Base-by-base conservation (phyloP, 148 eudicot species). In the Talinum fruticosum region DNA sequence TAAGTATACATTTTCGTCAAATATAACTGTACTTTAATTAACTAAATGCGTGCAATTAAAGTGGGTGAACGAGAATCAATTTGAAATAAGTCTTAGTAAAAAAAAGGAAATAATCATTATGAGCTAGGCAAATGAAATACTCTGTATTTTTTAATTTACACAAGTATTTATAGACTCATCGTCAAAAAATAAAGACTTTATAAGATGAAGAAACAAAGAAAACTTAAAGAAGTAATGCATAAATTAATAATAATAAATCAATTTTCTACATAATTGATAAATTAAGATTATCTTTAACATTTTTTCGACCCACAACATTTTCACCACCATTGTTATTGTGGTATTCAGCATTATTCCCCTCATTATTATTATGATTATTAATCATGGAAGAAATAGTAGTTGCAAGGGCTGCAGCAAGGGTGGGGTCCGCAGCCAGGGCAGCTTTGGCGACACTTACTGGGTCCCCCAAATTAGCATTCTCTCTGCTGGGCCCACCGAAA, bases 341-440 rank as follows among this genome's bases (percentile, higher is more conserved):
- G 64, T 10, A 59, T 59, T 59, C 64, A 57, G 7, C 64, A 72
- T 10, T 76, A 75, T 38, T 61, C 49, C 45, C 45, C 78, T 61
- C 78, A 49, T 18, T 32, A 69, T 72, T 74, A 23, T 82, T 82
- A 49, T 18, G 26, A 69, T 72, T 74, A 23, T 82, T 82, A 76
- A 88, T 70, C 44, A 79, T 72, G 18, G 90, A 82, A 12, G 87
- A 75, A 73, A 87, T 85, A 12, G 84, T 85, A 1, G 87, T 74
- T 21, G 83, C 84, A 59, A 87, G 44, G 67, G 87, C 87, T 5
- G 83, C 73, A 28, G 83, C 74, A 8, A 87, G 75, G n/a, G 66
- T 69, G 1, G 90, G 90, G 38, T 87, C 87, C 7, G 86, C 77
- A 21, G 84, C 82, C 33, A 86, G 79, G 33, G 86, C 88, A 1